Evolutionary conservation across 1,139 yeast species (phyloP).

Genomic region (Suhomyces anneliseae): DNA sequence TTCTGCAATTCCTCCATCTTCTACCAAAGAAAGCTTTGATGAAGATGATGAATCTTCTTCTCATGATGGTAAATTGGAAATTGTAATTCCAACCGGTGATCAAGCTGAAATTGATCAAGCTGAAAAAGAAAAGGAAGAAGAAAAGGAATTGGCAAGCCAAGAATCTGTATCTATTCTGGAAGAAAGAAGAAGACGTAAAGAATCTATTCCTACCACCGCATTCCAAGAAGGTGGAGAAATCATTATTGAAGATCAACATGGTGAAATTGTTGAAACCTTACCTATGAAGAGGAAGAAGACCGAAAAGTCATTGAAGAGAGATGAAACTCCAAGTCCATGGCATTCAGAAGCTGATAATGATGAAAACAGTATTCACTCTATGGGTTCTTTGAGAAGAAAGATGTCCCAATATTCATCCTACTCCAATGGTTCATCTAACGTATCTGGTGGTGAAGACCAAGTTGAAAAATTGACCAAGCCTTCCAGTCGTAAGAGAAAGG

Average conservation of each 20-base stretch:
- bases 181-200: slow-evolving; percentile 1
- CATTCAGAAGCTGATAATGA: slow-evolving; percentile 12
- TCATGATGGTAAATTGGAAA: slow-evolving; percentile 13
- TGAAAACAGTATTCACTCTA: slow-evolving; percentile 40
- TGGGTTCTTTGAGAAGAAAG: slow-evolving; percentile 39
- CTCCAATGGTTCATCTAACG: slow-evolving; percentile 10
- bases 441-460: neutral
- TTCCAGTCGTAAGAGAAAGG: slow-evolving; percentile 20
- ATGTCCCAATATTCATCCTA: slow-evolving; percentile 33
- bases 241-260: slow-evolving; percentile 77
- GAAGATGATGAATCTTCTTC: slow-evolving; percentile 7
- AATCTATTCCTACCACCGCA: slow-evolving; percentile 43
- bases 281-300: slow-evolving; percentile 14
- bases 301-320: neutral
- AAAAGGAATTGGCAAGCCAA: neutral
- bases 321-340: neutral
- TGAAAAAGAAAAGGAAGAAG: neutral
- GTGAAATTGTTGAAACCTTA: slow-evolving; percentile 63
- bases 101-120: neutral
- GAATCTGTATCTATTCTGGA: slow-evolving; percentile 2
- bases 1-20: slow-evolving; percentile 16
- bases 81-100: neutral
- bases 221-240: slow-evolving; percentile 71
- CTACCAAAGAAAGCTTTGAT: slow-evolving; percentile 12
- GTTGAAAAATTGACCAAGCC: slow-evolving; percentile 13